Evolutionary conservation across 2,329 filamentous ascomycete species (phyloP), one percentile per base, ranked within the genome.

Genomic region (Sodiomyces alkalinus): DNA sequence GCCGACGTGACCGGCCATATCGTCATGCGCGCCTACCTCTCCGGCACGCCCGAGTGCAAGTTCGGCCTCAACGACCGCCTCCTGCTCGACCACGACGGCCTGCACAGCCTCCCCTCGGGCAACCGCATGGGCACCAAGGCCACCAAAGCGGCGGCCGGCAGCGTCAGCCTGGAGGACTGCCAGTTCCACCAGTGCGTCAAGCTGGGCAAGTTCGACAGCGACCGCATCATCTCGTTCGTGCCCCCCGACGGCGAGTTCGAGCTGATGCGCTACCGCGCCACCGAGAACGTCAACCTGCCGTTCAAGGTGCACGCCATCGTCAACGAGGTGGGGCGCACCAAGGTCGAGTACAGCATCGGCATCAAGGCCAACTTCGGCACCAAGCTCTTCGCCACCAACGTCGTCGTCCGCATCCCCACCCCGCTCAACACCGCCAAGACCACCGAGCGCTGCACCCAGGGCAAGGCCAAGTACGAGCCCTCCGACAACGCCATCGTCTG

Each of bases 281-380:
- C 87, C 15, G 90, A 98, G 52, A 98, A 98, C 47, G 87, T 98
- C 49, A 98, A 98, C 49, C 64, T 98, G 11, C 92, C 90, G 0
- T 98, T 98, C 69, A 96, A 94, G 53, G 85, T 98, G 7, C 90
- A 98, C 49, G 87, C 87, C 40, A 98, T 98, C 41, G 90, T 98
- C 47, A 93, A 93, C 49, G 90, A 98, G 55, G 71, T 96, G 34
- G 87, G 90, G 39, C 92, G 90, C 48, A 90, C 83, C 22, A 96
- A 94, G 55, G 90, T 98, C 35, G 90, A 98, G 56, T 98, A 96
- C 62, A 93, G 83, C 59, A 92, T 98, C 44, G 85, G 85, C 30
- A 86, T 98, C 47, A 86, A 90, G 47, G 86, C 90, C 39, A 98
- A 98, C 56, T 98, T 94, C 47, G 86, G 86, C 31, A 72, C 77